These are phyloP conservation scores for Lasiosphaeria ovina DNA, from an alignment of 495 filamentous ascomycete species.

Conservation along the genomic window DNA sequence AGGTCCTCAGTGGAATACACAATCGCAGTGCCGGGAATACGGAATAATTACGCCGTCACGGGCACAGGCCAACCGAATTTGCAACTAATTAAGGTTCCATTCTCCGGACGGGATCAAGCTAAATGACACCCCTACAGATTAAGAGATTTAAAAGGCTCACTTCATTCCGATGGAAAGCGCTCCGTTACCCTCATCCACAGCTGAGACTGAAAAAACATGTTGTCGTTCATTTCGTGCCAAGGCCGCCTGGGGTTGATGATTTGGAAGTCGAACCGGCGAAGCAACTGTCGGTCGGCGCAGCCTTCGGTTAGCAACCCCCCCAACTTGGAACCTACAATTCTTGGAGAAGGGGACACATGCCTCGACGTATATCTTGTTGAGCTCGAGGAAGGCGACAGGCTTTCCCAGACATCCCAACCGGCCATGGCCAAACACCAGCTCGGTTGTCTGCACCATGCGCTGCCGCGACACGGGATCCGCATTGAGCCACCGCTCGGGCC, in stretches of 20 bases:
- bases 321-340: not conserved
- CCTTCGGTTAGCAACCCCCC: not conserved
- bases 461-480: conserved; percentile 29
- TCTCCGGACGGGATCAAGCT: too few species aligned
- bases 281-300: conserved; percentile 35
- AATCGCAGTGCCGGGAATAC: too few species aligned
- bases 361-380: conserved; percentile 60
- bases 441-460: conserved; percentile 38
- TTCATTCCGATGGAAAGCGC: not conserved
- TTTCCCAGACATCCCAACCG: conserved; percentile 47
- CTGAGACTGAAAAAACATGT: conserved; percentile 29
- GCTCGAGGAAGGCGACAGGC: conserved; percentile 43
- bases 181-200: conserved; percentile 33
- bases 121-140: too few species aligned
- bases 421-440: conserved; percentile 45
- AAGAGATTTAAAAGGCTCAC: not conserved
- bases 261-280: conserved; percentile 55
- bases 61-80: too few species aligned
- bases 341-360: conserved; percentile 27
- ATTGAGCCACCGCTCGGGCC: conserved; percentile 59
- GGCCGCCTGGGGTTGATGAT: conserved; percentile 49
- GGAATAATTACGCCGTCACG: too few species aligned
- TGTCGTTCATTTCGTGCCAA: conserved; percentile 27
- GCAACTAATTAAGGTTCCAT: too few species aligned
- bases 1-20: too few species aligned